A percentile compares a stretch with the other conserved stretches of the same genome.
Evolutionary conservation across 768 basidiomycete genomes (phyloP).

Genomic region (Podaxis pistillaris): DNA sequence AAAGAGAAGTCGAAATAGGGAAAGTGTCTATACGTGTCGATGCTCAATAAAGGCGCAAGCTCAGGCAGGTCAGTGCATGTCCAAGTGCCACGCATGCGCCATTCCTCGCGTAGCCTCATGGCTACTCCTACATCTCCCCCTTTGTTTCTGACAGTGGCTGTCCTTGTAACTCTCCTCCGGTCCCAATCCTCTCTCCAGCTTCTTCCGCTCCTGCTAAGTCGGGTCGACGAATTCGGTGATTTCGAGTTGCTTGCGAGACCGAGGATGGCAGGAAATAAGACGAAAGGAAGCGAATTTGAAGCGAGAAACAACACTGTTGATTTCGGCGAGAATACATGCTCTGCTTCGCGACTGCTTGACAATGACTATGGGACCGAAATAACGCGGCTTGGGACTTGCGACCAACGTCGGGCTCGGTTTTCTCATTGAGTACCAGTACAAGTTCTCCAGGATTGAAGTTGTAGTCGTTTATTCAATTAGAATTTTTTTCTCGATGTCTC

Average conservation of each 20-base stretch:
- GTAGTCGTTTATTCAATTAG: conserved; percentile 21
- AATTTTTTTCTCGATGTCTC: conserved; percentile 26
- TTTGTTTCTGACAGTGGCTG: not conserved
- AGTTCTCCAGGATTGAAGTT: conserved; percentile 31
- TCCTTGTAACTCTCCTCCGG: not conserved
- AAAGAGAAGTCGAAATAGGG: too few relatives aligned
- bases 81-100: not conserved
- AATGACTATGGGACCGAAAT: conserved; percentile 34
- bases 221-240: conserved; percentile 1
- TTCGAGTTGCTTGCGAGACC: not conserved
- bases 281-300: conserved; percentile 25
- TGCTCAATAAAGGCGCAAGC: too few relatives aligned
- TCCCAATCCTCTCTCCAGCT: not conserved
- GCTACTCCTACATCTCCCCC: not conserved
- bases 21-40: too few relatives aligned
- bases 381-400: conserved; percentile 27
- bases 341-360: conserved; percentile 24
- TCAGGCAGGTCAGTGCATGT: too few relatives aligned
- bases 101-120: not conserved
- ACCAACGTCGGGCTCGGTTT: conserved; percentile 27
- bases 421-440: conserved; percentile 33
- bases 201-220: not conserved
- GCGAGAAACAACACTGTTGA: conserved; percentile 24
- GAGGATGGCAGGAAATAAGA: conserved; percentile 25
- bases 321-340: conserved; percentile 25